Percentiles rank a stretch among this genome's conserved stretches.
Conservation (phyloP, 2,329 filamentous ascomycete species). For the Penicillium sp. region DNA sequence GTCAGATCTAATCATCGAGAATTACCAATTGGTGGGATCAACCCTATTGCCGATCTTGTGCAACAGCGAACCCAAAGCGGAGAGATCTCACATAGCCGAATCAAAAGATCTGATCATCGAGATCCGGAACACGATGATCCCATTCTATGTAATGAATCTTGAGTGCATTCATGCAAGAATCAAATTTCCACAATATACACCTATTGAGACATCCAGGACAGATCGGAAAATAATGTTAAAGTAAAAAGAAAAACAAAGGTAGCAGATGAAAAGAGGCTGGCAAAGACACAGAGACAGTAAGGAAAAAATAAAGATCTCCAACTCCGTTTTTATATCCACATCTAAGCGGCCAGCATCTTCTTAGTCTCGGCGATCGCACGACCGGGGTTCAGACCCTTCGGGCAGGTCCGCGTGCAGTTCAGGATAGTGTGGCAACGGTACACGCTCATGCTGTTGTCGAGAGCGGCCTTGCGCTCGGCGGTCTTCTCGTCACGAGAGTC, state of each 20-base stretch:
- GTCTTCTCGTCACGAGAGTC: conserved; percentile 93
- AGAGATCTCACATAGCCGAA: conserved; percentile 14
- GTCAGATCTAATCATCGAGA: conserved; percentile 1
- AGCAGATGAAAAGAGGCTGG: conserved; percentile 23
- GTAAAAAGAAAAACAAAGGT: conserved; percentile 8
- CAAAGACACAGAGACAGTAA: conserved; percentile 24
- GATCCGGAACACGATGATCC: not conserved
- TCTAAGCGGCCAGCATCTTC: conserved; percentile 77
- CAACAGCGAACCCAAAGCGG: not conserved
- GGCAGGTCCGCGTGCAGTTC: conserved; percentile 96
- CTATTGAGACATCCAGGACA: conserved; percentile 29
- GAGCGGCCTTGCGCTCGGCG: conserved; percentile 80
- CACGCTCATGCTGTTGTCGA: conserved; percentile 98
- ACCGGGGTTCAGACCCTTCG: conserved; percentile 96
- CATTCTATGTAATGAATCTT: conserved; percentile 19
- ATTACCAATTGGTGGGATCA: not conserved
- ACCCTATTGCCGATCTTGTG: not conserved
- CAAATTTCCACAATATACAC: conserved; percentile 30
- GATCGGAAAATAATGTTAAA: conserved; percentile 10
- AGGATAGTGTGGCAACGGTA: conserved; percentile 99
- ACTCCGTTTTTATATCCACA: conserved; percentile 30
- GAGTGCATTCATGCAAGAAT: conserved; percentile 29
- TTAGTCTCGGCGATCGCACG: conserved; percentile 97
- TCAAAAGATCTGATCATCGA: not conserved
- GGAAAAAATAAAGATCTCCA: conserved; percentile 22